Evolutionary conservation across 2,329 filamentous ascomycete genomes (phyloP).

Genomic region (Apiospora koreana): DNA sequence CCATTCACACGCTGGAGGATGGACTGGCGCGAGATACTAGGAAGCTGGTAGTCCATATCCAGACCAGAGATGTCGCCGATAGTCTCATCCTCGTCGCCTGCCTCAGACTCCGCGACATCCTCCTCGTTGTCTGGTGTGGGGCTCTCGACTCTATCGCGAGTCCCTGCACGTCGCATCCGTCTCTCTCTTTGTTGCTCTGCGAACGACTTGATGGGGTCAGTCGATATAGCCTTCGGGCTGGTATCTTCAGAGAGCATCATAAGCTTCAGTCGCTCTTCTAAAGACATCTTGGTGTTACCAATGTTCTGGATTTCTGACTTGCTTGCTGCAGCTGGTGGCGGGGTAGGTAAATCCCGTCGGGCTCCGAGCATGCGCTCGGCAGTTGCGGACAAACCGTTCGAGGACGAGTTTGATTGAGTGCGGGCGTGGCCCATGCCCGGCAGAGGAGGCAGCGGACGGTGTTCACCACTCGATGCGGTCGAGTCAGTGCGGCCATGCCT

Average conservation of each 20-base stretch:
- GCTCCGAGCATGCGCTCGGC: conserved; percentile 70
- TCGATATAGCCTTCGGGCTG: conserved; percentile 29
- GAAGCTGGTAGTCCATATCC: conserved; percentile 63
- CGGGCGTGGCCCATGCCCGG: conserved; percentile 59
- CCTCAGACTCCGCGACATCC: conserved; percentile 24
- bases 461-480: conserved; percentile 69
- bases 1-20: conserved; percentile 87
- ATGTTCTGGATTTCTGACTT: conserved; percentile 81
- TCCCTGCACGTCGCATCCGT: conserved; percentile 63
- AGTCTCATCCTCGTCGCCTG: conserved; percentile 50
- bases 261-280: conserved; percentile 82
- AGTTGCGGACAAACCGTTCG: conserved; percentile 66
- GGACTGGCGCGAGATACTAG: conserved; percentile 88
- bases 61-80: conserved; percentile 61
- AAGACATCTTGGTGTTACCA: conserved; percentile 72
- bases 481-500: conserved; percentile 68
- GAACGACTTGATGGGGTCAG: conserved; percentile 53
- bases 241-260: conserved; percentile 81
- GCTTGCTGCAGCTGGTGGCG: conserved; percentile 67
- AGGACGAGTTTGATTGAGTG: conserved; percentile 52
- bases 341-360: conserved; percentile 70
- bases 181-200: conserved; percentile 69
- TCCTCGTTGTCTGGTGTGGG: conserved; percentile 40
- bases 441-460: conserved; percentile 83
- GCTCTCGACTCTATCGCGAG: conserved; percentile 47